Percentiles rank a stretch among this genome's conserved stretches.
phyloP scores from a whole-genome alignment of 2,329 filamentous ascomycete genomes.

The Alternaria rosae region DNA sequence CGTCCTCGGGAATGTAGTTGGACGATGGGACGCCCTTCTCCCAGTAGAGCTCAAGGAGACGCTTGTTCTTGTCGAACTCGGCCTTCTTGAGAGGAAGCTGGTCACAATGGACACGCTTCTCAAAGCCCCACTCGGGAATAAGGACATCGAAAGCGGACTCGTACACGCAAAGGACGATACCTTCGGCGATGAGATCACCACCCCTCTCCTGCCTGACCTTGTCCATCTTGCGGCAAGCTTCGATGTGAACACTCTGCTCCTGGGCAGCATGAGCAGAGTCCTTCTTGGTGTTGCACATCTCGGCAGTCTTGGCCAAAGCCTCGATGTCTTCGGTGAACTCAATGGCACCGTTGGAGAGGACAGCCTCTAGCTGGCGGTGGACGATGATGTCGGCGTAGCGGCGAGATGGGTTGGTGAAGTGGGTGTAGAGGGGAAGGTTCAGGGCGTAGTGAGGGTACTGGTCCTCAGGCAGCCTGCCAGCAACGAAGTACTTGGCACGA shows the following conservation, averaged over 20 bases:
- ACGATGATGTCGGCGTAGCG: conserved; percentile 95
- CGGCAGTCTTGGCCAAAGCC: conserved; percentile 86
- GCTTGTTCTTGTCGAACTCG: conserved; percentile 97
- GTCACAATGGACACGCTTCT: conserved; percentile 99
- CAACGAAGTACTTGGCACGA: conserved; percentile 92
- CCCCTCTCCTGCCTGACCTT: conserved; percentile 85
- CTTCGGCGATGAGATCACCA: conserved; percentile 92
- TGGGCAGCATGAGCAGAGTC: conserved; percentile 97
- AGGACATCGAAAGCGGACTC: conserved; percentile 98
- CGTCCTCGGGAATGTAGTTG: conserved; percentile 94
- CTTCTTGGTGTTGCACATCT: conserved; percentile 98
- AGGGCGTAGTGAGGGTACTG: conserved; percentile 88
- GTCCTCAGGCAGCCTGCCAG: conserved; percentile 78
- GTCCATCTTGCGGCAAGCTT: conserved; percentile 95
- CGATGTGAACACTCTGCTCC: conserved; percentile 98
- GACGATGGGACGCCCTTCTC: conserved; percentile 98
- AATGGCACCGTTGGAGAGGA: conserved; percentile 79
- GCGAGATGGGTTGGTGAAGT: conserved; percentile 94
- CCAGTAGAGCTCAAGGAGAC: conserved; percentile 96
- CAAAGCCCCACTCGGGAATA: conserved; percentile 97
- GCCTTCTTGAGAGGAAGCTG: conserved; percentile 98
- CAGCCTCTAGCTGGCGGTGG: conserved; percentile 89
- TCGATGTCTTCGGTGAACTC: conserved; percentile 93
- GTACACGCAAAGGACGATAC: conserved; percentile 95
- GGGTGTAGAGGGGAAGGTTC: conserved; percentile 93